Base-by-base conservation (phyloP, 139 green algal species). In the Yamagishiella unicocca region DNA sequence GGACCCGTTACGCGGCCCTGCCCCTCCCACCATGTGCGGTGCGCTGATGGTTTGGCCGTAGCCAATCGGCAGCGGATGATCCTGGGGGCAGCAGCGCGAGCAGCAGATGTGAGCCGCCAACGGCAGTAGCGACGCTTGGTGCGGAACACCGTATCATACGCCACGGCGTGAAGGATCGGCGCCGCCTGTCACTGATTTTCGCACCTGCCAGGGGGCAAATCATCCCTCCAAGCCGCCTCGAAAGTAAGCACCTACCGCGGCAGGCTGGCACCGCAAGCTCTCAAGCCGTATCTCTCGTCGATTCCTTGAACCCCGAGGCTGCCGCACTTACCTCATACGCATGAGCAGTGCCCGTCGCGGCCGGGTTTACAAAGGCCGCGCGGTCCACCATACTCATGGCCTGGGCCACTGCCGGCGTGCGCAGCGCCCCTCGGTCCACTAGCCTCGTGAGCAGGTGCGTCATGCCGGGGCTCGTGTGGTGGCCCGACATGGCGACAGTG, bases 11-110 rank as follows among this genome's bases (percentile, higher is more conserved):
- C 67, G 5, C 14, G 45, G 19, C 37, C 7, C 43, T 42, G 70
- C 22, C 35, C 1, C 79, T 29, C n/a, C n/a, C 24, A 86, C 80
- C 97, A 99, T 99, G 92, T 99, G 97, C 5, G 97, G 97, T 4
- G 97, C 97, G 3, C 90, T 96, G 77, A 99, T 99, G 73, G 97
- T 99, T 80, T 94, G 89, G 38, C 67, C 89, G 58, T 90, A 89
- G 2, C 94, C 93, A 50, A 96, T 96, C n/a, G 92, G 87, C 75
- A 95, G 70, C 5, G 93, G 91, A 14, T 71, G 43, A 84, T 96
- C 94, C 90, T 95, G 86, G 35, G n/a, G 5, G 70, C 14, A n/a
- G n/a, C n/a, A n/a, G n/a, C n/a, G n/a, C n/a, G n/a, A n/a, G n/a
- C n/a, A n/a, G n/a, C n/a, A n/a, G n/a, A n/a, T n/a, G n/a, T n/a